Percentiles rank a stretch among this genome's conserved stretches.
Evolutionary conservation across 495 filamentous ascomycete species (phyloP).

Genomic region (Neurospora sp.): DNA sequence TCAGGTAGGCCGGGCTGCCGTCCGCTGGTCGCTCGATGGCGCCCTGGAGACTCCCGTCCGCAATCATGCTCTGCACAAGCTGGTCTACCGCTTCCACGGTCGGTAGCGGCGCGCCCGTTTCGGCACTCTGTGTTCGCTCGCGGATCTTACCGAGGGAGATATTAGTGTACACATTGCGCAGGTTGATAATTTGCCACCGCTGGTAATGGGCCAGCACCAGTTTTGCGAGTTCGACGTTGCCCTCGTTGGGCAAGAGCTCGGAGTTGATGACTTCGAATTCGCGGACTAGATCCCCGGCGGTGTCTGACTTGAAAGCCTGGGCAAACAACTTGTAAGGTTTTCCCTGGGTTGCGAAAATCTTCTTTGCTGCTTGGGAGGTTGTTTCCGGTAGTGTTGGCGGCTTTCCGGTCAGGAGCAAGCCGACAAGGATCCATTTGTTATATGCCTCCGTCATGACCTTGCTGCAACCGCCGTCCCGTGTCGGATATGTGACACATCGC

Average conservation of each 20-base stretch:
- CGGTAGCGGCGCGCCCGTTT: slow-evolving; percentile 42
- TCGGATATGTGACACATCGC: slow-evolving; percentile 55
- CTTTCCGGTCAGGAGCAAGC: slow-evolving; percentile 61
- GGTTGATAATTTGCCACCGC: slow-evolving; percentile 37
- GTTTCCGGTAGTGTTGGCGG: slow-evolving; percentile 30
- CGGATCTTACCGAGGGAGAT: slow-evolving; percentile 44
- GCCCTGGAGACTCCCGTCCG: slow-evolving; percentile 44
- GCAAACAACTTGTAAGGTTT: slow-evolving; percentile 65
- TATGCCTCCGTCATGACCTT: slow-evolving; percentile 82
- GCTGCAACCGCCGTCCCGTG: slow-evolving; percentile 45
- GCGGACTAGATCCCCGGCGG: slow-evolving; percentile 43
- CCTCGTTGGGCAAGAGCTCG: slow-evolving; percentile 49
- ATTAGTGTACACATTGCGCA: slow-evolving; percentile 38
- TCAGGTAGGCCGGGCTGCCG: slow-evolving; percentile 25
- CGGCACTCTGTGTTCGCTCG: slow-evolving; percentile 35
- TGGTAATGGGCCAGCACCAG: slow-evolving; percentile 41
- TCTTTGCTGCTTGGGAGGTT: slow-evolving; percentile 38
- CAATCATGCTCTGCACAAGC: slow-evolving; percentile 46
- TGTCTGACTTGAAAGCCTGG: slow-evolving; percentile 52
- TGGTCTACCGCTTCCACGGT: slow-evolving; percentile 32
- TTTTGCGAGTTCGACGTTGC: slow-evolving; percentile 34
- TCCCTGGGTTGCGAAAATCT: slow-evolving; percentile 46
- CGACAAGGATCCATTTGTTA: slow-evolving; percentile 85
- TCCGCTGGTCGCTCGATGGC: slow-evolving; percentile 37
- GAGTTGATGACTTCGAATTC: slow-evolving; percentile 47